Percentiles rank a stretch among this genome's conserved stretches.
These are phyloP conservation scores for Arctostaphylos glauca DNA, from an alignment of 148 eudicot genomes.

Conservation along the genomic window DNA sequence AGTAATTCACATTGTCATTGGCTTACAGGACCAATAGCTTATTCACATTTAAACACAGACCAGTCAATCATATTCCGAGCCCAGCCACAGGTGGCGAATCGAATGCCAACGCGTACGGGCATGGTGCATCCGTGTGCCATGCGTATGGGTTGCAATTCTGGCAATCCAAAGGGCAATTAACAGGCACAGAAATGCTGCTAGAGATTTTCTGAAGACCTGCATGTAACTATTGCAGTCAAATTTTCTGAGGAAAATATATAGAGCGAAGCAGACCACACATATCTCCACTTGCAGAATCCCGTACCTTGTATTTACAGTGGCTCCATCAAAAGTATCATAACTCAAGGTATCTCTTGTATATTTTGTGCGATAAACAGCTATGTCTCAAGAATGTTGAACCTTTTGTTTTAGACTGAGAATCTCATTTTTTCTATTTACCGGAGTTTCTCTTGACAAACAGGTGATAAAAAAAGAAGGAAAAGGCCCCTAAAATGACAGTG, in stretches of 20 bases:
- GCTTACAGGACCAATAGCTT: background rate
- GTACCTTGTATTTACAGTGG: background rate
- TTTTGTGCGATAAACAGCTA: background rate
- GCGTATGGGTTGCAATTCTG: constrained; percentile 5
- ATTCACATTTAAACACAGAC: background rate
- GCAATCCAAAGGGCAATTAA: constrained; percentile 9
- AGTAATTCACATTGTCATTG: background rate
- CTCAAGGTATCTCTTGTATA: constrained; percentile 2
- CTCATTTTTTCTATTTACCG: background rate
- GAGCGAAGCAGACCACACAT: background rate
- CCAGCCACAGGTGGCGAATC: constrained; percentile 57
- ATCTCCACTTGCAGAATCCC: background rate
- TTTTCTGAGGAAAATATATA: background rate
- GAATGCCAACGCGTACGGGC: constrained; percentile 34
- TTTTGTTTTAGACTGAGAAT: background rate
- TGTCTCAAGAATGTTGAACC: background rate
- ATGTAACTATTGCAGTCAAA: background rate
- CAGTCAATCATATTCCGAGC: constrained; percentile 15
- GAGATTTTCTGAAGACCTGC: constrained; percentile 1
- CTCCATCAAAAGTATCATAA: background rate
- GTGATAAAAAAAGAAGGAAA: background rate
- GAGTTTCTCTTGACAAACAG: background rate
- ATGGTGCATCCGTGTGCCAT: background rate
- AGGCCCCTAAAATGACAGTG: background rate
- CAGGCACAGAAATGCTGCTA: background rate